phyloP scores from a whole-genome alignment of 2,329 filamentous ascomycete species.

The Colletotrichum camelliae region DNA sequence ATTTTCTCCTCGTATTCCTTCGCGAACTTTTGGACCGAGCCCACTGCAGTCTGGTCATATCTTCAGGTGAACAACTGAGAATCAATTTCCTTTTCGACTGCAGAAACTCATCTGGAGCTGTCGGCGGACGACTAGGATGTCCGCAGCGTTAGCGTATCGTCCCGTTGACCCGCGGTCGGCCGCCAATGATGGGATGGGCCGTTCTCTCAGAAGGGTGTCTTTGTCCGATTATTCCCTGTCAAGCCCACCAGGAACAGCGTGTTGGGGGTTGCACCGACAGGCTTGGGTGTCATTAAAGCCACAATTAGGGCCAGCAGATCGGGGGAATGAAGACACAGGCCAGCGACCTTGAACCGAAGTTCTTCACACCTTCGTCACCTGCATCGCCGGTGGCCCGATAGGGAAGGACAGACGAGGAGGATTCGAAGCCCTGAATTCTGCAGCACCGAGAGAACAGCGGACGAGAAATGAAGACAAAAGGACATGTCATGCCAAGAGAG shows the following conservation, averaged over 20 bases:
- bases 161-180: background rate
- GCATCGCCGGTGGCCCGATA: background rate
- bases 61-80: background rate
- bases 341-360: background rate
- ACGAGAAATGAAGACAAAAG: background rate
- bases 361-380: background rate
- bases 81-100: background rate
- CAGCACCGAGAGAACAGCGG: background rate
- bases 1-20: background rate
- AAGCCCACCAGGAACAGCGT: background rate
- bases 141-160: background rate
- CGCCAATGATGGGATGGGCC: background rate
- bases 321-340: background rate
- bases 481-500: background rate
- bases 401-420: background rate
- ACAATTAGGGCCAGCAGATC: background rate
- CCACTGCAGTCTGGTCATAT: background rate
- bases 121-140: background rate
- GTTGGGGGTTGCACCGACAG: background rate
- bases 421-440: background rate
- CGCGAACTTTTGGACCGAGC: background rate
- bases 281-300: background rate
- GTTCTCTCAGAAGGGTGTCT: slow-evolving; percentile 4
- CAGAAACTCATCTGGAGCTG: slow-evolving; percentile 2
- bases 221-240: background rate